Conservation (phyloP, 768 basidiomycete species). For the Imleria badia region DNA sequence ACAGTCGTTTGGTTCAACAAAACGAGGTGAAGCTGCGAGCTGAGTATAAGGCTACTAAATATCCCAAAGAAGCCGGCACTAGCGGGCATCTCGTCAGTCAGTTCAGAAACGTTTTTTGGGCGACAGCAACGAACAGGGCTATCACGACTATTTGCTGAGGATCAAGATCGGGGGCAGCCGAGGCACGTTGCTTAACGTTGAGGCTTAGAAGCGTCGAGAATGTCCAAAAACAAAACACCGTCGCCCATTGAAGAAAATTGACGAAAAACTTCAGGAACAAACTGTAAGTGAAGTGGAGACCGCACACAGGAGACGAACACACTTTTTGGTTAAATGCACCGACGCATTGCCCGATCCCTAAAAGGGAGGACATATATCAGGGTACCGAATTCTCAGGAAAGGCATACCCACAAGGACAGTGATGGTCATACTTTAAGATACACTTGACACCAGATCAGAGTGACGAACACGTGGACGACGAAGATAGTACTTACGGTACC, state of each 20-base stretch:
- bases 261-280: slow-evolving; percentile 65
- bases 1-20: slow-evolving; percentile 72
- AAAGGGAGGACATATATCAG: background rate
- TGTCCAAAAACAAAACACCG: slow-evolving; percentile 60
- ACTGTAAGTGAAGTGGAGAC: background rate
- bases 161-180: slow-evolving; percentile 42
- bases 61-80: slow-evolving; percentile 72
- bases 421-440: slow-evolving; percentile 82
- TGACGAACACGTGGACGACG: background rate
- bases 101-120: too few relatives aligned
- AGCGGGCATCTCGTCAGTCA: slow-evolving; percentile 9
- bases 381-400: background rate
- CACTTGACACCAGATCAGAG: slow-evolving; percentile 47
- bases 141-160: slow-evolving; percentile 71
- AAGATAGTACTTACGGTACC: slow-evolving; percentile 59
- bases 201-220: slow-evolving; percentile 59
- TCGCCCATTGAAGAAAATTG: slow-evolving; percentile 69
- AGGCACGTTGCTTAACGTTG: slow-evolving; percentile 37
- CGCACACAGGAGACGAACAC: slow-evolving; percentile 8
- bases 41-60: slow-evolving; percentile 60
- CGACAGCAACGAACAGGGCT: slow-evolving; percentile 56
- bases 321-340: slow-evolving; percentile 92
- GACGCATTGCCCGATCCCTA: slow-evolving; percentile 93
- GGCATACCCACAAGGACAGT: slow-evolving; percentile 73
- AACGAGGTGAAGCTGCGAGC: slow-evolving; percentile 62